Evolutionary conservation across 352 stramenopile genomes (phyloP), one percentile per base, ranked within the genome.

Genomic region (Pythium monospermum): DNA sequence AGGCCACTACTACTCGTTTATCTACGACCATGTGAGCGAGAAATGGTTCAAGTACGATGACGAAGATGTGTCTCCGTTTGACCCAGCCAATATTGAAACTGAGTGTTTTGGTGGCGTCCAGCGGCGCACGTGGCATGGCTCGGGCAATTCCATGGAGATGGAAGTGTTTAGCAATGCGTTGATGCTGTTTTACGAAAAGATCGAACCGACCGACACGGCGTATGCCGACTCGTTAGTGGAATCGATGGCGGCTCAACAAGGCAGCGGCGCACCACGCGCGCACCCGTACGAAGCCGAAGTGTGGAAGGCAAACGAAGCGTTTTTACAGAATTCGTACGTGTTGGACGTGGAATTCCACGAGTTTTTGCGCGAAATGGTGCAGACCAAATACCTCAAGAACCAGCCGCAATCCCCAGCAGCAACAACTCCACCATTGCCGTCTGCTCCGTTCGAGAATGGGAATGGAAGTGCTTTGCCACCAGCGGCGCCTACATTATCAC

Each of bases 41-140:
- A 96, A 98, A 55, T 99, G 97, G 97, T 99, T 98, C 61, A 96
- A 97, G 56, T 99, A 98, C 69, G 97, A 99, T 60, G 97, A 99
- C 58, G 97, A 99, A 69, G 96, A 99, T 66, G 97, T 99, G 18
- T 98, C 87, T 45, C 89, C 92, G 1, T 99, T 99, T 70, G 95
- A 99, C 71, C 85, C 95, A 21, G 71, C 79, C 11, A 94, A 93
- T 47, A 98, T 99, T 57, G 96, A 99, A 71, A 73, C 85, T 1
- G 93, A 98, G 68, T 99, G 96, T 58, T 99, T 99, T 79, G 97
- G 97, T n/a, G 97, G 97, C 19, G 96, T 97, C 15, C 82, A 98
- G 53, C 77, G 77, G 11, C 79, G 81, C 16, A 90, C 76, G 21
- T 98, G 91, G 86, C 91, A 99, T 61, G 96, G 96, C 16, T 83